Base-by-base conservation (phyloP, 2,329 filamentous ascomycete genomes). In the Calcarisporium arbuscula region DNA sequence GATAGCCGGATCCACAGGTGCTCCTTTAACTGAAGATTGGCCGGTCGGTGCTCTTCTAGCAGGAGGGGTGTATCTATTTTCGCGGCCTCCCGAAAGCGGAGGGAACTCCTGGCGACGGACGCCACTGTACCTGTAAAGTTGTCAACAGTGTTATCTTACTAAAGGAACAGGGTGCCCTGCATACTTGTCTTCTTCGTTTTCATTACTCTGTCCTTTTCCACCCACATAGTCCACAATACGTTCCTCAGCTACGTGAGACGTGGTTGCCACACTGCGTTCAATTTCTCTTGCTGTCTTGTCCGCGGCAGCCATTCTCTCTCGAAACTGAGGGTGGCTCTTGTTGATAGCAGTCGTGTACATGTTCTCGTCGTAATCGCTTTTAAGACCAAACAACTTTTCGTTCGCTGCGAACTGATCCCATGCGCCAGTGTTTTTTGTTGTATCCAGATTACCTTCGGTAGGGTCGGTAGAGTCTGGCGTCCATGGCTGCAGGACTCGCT, bases 331-430 rank as follows among this genome's bases (percentile, higher is more conserved):
- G 49, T 94, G 80, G 43, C 62, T 84, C 52, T 80, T 86, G 60
- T 98, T 79, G 52, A 98, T 94, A 26, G 77, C 66, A 8, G 92
- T 98, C 2, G 92, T 98, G 64, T 98, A 98, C 28, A 92, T 78
- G 48, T 85, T 88, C 61, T 96, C 92, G 52, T 96, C 80, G 56
- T 96, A 98, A 50, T 88, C 87, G 34, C 84, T 92, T 60, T 79
- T 86, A 25, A 94, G 64, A 22, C 92, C 92, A 53, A 95, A 96
- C 19, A 87, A 77, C 36, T 79, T 74, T 61, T 94, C 85, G 52
- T 96, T 96, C 43, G 76, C 81, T 38, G 85, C 84, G 53, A 98
- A 98, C 58, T 98, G 92, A 56, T 98, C 90, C 92, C 92, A 98
- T 8, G 63, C 67, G 6, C 63, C 66, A 12, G 60, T 52, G 34